Evolutionary conservation across 2,329 filamentous ascomycete genomes (phyloP), one percentile per base, ranked within the genome.

Genomic region (Grosmannia serpens): DNA sequence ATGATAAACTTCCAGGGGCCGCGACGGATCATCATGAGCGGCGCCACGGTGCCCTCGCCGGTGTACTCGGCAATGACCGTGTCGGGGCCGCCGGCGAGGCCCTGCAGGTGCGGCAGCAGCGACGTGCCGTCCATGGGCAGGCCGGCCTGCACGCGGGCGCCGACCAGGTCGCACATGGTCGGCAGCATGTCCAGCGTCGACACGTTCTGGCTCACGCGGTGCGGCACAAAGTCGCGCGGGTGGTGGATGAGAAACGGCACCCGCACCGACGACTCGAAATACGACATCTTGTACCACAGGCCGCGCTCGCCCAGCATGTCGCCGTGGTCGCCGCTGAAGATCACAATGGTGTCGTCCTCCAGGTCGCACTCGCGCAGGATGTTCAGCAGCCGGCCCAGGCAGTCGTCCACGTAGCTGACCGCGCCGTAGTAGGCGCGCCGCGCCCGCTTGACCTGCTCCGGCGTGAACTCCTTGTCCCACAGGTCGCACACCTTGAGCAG

Each of bases 61-160:
- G 92, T 95, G 75, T 96, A 96, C 74, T 96, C 91, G 61, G 90
- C 91, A 66, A 92, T 87, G n/a, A 94, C 91, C 13, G 88, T 94
- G 70, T 96, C 91, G 61, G 87, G 85, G 47, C 83, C 84, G 26
- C 73, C 58, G 26, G 56, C 13, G n/a, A 54, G 73, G 55, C 82
- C 83, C 65, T 85, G 75, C 38, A 95, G 78, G 67, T 92, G 87
- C n/a, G 89, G 89, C 61, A 91, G 73, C 64, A 96, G 78, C 47
- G 88, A 94, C 35, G 84, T 77, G 41, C 91, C 91, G 66, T 96
- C 91, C 75, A 96, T 87, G 1, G 90, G 89, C n/a, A 96, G 77
- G 22, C 80, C 81, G 0, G 81, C 77, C 24, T 86, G 77, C 1
- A 89, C 77, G 66, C 86, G 83, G 50, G 83, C 85, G 59, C 88